Base-by-base conservation (phyloP, 2,329 filamentous ascomycete species). In the Microdochium nivale region DNA sequence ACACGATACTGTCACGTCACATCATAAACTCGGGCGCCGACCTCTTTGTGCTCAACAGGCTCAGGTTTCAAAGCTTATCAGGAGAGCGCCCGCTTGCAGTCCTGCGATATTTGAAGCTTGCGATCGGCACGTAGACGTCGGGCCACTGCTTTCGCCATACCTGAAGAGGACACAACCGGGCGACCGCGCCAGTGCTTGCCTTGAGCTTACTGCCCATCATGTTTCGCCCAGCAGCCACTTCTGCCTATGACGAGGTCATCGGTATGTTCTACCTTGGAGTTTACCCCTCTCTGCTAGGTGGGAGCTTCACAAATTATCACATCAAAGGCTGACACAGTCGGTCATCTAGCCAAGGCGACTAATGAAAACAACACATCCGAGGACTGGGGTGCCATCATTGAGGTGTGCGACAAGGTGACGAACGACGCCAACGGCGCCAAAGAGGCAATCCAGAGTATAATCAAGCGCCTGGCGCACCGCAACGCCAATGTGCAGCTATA, bases 401-500 rank as follows among this genome's bases (percentile, higher is more conserved):
- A 82, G 64, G 77, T 83, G 49, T 83, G 79, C 71, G 80, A 83
- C 66, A 80, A 80, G 57, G 79, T 81, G 43, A 65, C 71, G 21
- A 68, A 67, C 59, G 78, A 83, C 55, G 59, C 66, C 51, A 80
- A 78, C 59, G 80, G 79, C 25, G 79, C 88, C 58, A 92, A 92
- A 74, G 88, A 95, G 73, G 90, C 85, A 14, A 88, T 95, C 51
- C 87, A 90, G 63, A 87, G 89, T 64, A 81, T 96, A 75, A 96
- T 96, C 71, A 95, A 92, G 74, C 81, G 91, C 43, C 78, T 96
- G 51, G 90, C 90, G 52, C 90, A 96, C 69, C 86, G 91, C 60
- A 96, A 96, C 69, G 91, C 91, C 56, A 96, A 96, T 68, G 91
- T 96, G 25, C 91, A 96, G 71, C 82, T 96, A 21, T 96, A 96